Percentiles rank a stretch among this genome's conserved stretches.
phyloP scores from a whole-genome alignment of 306 rosid species.

The Corylus heterophylla region DNA sequence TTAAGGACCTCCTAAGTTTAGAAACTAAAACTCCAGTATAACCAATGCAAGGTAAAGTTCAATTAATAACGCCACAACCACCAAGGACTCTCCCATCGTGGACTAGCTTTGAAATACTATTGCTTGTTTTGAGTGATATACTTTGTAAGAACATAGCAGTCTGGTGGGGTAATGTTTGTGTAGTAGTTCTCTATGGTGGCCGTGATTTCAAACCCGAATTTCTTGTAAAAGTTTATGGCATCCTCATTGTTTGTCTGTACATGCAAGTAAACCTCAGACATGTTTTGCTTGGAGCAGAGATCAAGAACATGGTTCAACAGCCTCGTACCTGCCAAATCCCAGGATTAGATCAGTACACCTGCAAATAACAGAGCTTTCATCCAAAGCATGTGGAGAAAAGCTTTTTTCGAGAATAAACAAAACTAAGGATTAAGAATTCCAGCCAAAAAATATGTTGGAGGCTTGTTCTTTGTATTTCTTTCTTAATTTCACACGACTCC shows the following conservation, averaged over 20 bases:
- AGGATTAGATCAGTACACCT: conserved; percentile 22
- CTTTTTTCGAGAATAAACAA: not conserved
- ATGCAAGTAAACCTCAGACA: conserved; percentile 79
- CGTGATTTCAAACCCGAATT: conserved; percentile 92
- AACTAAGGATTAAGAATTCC: not conserved
- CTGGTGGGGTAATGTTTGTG: conserved; percentile 80
- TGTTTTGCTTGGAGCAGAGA: conserved; percentile 72
- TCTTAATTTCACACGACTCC: not conserved
- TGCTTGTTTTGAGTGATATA: conserved; percentile 51
- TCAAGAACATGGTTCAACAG: conserved; percentile 84
- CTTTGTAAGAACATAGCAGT: conserved; percentile 87
- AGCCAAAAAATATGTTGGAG: conserved; percentile 1
- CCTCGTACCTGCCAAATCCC: conserved; percentile 76
- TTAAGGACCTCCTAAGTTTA: conserved; percentile 33
- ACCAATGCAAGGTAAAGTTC: conserved; percentile 42
- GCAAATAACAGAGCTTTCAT: not conserved
- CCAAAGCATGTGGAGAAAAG: not conserved
- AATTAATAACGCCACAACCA: conserved; percentile 41
- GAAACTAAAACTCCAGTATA: conserved; percentile 38
- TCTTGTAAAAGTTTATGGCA: conserved; percentile 94
- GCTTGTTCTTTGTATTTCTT: conserved; percentile 1
- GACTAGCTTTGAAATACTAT: conserved; percentile 43
- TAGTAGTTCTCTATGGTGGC: conserved; percentile 95
- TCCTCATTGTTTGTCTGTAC: conserved; percentile 92
- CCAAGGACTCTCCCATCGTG: conserved; percentile 31